A percentile compares a stretch with the other conserved stretches of the same genome.
These are phyloP conservation scores for Moesziomyces parantarcticus DNA, from an alignment of 1,284 basidiomycete genomes.

Conservation along the genomic window DNA sequence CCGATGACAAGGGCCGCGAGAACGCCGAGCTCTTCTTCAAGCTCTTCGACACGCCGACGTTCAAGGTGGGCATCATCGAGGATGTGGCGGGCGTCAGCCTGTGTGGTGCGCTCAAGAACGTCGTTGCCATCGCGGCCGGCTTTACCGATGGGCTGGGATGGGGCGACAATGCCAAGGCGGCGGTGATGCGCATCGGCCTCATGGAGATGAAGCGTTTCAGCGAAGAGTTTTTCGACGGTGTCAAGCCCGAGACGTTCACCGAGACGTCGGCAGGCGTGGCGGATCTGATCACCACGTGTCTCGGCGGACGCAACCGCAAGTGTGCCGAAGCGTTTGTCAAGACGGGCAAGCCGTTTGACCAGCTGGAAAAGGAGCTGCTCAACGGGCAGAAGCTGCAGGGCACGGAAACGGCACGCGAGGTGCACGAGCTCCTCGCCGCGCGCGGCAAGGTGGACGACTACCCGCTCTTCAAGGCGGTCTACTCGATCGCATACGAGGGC, in stretches of 20 bases:
- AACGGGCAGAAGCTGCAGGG: constrained; percentile 74
- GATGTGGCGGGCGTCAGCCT: constrained; percentile 73
- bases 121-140: constrained; percentile 73
- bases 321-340: constrained; percentile 72
- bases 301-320: constrained; percentile 73
- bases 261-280: constrained; percentile 72
- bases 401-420: constrained; percentile 71
- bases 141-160: constrained; percentile 73
- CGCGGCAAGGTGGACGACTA: constrained; percentile 71
- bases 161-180: constrained; percentile 74
- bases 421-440: constrained; percentile 71
- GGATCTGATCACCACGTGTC: constrained; percentile 74
- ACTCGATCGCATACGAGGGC: constrained; percentile 63
- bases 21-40: constrained; percentile 63
- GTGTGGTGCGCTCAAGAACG: constrained; percentile 73
- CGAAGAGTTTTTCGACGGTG: constrained; percentile 72
- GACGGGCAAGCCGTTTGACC: constrained; percentile 72
- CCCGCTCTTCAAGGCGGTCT: constrained; percentile 72
- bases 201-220: constrained; percentile 70
- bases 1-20: constrained; percentile 48
- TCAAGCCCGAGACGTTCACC: constrained; percentile 72
- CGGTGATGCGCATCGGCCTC: constrained; percentile 72
- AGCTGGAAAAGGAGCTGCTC: constrained; percentile 73
- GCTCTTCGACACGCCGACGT: constrained; percentile 71
- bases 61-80: constrained; percentile 72